Base-by-base conservation (phyloP, 257 asterid genomes). In the Catharanthus roseus region DNA sequence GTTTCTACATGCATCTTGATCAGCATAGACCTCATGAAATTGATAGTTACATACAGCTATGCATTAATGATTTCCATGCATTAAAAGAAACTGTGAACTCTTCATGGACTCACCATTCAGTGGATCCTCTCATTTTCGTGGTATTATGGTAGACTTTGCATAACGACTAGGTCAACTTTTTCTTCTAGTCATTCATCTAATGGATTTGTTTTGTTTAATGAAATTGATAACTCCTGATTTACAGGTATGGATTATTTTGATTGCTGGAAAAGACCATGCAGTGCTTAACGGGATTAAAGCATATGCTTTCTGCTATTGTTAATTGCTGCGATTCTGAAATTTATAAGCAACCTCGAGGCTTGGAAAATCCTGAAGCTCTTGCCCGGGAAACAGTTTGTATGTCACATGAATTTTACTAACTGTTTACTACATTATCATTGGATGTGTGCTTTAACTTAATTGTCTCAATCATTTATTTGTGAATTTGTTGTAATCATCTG, bases 281-380 rank as follows among this genome's bases (percentile, higher is more conserved):
- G 87, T 89, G 87, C 80, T 72, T 89, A 73, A 85, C 80, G 64
- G 84, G 88, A 67, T 81, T 85, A 79, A 84, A 84, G 73, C 84
- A 78, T 81, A 66, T 82, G 61, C 81, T 83, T 78, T 84, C 77
- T 73, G 83, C 86, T 72, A 68, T 84, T 76, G 74, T 77, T 67
- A 89, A 67, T 78, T 89, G 92, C 74, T 86, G 88, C 49, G 86
- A 85, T 57, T 74, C 96, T 68, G 90, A 86, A 71, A 78, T 77
- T 72, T 77, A 80, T 86, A 85, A 85, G 82, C 88, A 77, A 85
- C 89, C 90, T 23, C 79, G 83, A 72, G 90, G 89, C 77, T 70
- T 86, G 77, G 82, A 82, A 49, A 76, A 88, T 86, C 92, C 92
- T 72, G 92, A 85, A 85, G 83, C 82, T 72, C 84, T 86, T 62